Evolutionary conservation across 2,329 filamentous ascomycete genomes (phyloP), one percentile per base, ranked within the genome.

Genomic region (Clarireedia monteithiana): DNA sequence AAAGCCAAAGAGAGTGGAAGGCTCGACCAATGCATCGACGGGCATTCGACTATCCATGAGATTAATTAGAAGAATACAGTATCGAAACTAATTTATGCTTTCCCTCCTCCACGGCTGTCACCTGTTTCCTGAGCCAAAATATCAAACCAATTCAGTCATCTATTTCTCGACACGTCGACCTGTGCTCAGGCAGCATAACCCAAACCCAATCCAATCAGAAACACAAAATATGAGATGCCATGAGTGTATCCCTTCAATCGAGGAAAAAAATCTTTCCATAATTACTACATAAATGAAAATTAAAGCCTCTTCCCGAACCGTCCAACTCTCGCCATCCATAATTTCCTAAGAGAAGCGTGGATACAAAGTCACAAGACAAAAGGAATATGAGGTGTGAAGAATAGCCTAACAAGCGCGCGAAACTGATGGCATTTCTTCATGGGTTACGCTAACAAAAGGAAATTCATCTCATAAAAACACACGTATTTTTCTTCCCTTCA

Each of bases 101-200:
- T 48, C n/a, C 20, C 48, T 56, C 60, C 30, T 45, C 60, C 69
- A 73, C 58, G 78, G 55, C 57, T 66, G 67, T 51, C 64, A 72
- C 68, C 81, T 78, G 61, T 70, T 57, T 56, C 77, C 72, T 30
- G 27, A 30, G 27, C 10, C 7, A 30, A 30, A 30, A 30, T 10
- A 10, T 30, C 27, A 30, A 30, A n/a, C 10, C 36, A 27, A 45
- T 45, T 45, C 42, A n/a, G n/a, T 45, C 42, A 46, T 46, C 23
- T 14, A 46, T 24, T 20, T 24, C 20, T 46, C 23, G 14, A n/a
- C 6, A 9, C 38, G 14, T 40, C 38, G 10, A 14, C 38, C 38
- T 14, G 4, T 14, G 14, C 38, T 40, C 38, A 53, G 45, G 27
- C 27, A 59, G 81, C 30, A 27, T 30, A 39, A n/a, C 10, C 46